phyloP scores from a whole-genome alignment of 768 basidiomycete species.

The Suillus spraguei region DNA sequence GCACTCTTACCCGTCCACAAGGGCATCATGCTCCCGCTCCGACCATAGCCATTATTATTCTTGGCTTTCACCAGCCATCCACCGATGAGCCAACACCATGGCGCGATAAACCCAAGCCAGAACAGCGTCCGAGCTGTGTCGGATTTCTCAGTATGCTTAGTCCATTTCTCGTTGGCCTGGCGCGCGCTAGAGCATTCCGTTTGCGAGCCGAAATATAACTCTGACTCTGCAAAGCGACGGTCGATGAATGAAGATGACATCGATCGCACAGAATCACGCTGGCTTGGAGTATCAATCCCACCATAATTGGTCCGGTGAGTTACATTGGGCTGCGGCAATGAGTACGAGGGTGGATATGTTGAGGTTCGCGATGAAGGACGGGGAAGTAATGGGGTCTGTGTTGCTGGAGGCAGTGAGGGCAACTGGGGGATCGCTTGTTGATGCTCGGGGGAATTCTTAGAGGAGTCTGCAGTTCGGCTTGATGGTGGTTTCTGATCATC shows the following conservation, averaged over 20 bases:
- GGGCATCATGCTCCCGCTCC: constrained; percentile 38
- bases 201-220: constrained; percentile 37
- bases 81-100: constrained; percentile 76
- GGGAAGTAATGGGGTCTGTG: constrained; percentile 17
- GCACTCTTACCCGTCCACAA: constrained; percentile 40
- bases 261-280: constrained; percentile 31
- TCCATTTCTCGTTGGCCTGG: constrained; percentile 19
- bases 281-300: constrained; percentile 27
- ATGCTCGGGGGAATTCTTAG: constrained; percentile 9
- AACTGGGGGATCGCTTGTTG: constrained; percentile 7
- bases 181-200: constrained; percentile 35
- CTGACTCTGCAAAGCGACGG: constrained; percentile 50
- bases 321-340: constrained; percentile 20
- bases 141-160: constrained; percentile 11
- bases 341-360: constrained; percentile 29
- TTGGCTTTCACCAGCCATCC: constrained; percentile 65
- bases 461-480: constrained; percentile 19
- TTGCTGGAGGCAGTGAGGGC: constrained; percentile 8
- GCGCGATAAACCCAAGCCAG: constrained; percentile 73
- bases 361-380: constrained; percentile 23
- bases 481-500: constrained; percentile 14
- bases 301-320: constrained; percentile 21
- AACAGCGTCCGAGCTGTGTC: constrained; percentile 61
- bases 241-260: constrained; percentile 55
- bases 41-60: constrained; percentile 37